Evolutionary conservation across 2,329 filamentous ascomycete species (phyloP), one percentile per base, ranked within the genome.

Genomic region (Colletotrichum sp.): DNA sequence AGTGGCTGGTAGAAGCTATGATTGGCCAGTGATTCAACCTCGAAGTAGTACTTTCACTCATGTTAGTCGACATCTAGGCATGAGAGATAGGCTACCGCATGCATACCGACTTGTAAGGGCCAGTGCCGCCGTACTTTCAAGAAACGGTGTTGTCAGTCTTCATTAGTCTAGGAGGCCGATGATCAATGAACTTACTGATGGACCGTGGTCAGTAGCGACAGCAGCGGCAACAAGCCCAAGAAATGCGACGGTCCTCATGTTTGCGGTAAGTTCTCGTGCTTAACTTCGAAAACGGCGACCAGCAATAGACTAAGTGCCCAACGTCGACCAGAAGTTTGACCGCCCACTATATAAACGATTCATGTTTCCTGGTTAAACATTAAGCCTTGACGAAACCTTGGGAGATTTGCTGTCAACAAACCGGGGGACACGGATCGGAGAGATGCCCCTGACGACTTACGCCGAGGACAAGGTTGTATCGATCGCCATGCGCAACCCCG

Each of bases 11-110:
- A 72, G 1, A 72, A 69, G 16, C 54, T 68, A 5, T 72, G 70
- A 16, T 72, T 72, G 38, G 27, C 43, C 13, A 71, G 62, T 18
- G 62, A 66, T 58, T 71, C 69, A 15, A 71, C 69, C 69, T 71
- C 69, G 21, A 71, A 66, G 4, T 36, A 66, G 24, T 71, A 71
- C 69, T 71, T 51, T 24, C 1, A 2, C 3, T 29, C 8, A 13
- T 24, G 15, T 66, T 7, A 70, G 8, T 15, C 15, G 16, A 11
- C 9, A 4, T 54, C 4, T 12, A 18, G 6, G 11, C 13, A n/a
- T 0, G 1, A 7, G 15, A 18, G 15, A 0, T 9, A 16, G 8
- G 11, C 1, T 24, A n/a, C 0, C 1, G 2, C 6, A 5, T 24
- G 15, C 69, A 24, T 61, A 71, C 69, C 63, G 69, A 71, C 31